Conservation (phyloP, 768 basidiomycete species). For the Amanita pallidorosea region DNA sequence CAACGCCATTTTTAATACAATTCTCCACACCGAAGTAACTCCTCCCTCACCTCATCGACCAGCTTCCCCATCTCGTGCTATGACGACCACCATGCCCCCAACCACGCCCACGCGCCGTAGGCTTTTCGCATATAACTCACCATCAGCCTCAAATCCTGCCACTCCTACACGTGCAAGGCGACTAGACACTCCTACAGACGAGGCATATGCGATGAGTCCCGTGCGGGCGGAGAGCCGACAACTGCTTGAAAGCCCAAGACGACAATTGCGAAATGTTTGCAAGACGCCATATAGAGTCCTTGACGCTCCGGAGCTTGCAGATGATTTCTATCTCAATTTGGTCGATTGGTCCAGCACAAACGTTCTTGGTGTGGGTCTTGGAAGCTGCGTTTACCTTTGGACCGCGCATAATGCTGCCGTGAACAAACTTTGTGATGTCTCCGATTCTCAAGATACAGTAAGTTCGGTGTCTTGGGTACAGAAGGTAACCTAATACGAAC, state of each 20-base stretch:
- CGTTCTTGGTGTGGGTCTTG: slow-evolving; percentile 88
- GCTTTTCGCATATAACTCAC: slow-evolving; percentile 59
- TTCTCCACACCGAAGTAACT: slow-evolving; percentile 70
- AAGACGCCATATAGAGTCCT: slow-evolving; percentile 96
- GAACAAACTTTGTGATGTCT: slow-evolving; percentile 81
- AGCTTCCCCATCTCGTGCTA: slow-evolving; percentile 42
- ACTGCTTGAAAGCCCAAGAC: slow-evolving; percentile 76
- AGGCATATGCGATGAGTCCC: slow-evolving; percentile 85
- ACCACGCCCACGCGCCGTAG: slow-evolving; percentile 47
- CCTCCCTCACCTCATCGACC: slow-evolving; percentile 55
- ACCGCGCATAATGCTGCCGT: slow-evolving; percentile 90
- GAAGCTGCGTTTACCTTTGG: slow-evolving; percentile 93
- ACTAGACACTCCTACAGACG: slow-evolving; percentile 79
- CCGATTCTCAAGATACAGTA: slow-evolving; percentile 56
- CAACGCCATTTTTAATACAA: slow-evolving; percentile 68
- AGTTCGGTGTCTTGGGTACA: slow-evolving; percentile 94
- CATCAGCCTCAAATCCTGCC: slow-evolving; percentile 44
- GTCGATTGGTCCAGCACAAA: slow-evolving; percentile 97
- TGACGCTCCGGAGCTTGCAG: slow-evolving; percentile 93
- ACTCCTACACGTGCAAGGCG: slow-evolving; percentile 35
- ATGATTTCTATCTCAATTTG: slow-evolving; percentile 97
- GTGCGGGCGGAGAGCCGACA: slow-evolving; percentile 75
- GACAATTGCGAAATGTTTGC: slow-evolving; percentile 72
- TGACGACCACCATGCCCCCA: slow-evolving; percentile 22
- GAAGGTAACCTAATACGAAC: slow-evolving; percentile 21